Evolutionary conservation across 768 basidiomycete genomes (phyloP), one percentile per base, ranked within the genome.

Genomic region (Mycena belliarum): DNA sequence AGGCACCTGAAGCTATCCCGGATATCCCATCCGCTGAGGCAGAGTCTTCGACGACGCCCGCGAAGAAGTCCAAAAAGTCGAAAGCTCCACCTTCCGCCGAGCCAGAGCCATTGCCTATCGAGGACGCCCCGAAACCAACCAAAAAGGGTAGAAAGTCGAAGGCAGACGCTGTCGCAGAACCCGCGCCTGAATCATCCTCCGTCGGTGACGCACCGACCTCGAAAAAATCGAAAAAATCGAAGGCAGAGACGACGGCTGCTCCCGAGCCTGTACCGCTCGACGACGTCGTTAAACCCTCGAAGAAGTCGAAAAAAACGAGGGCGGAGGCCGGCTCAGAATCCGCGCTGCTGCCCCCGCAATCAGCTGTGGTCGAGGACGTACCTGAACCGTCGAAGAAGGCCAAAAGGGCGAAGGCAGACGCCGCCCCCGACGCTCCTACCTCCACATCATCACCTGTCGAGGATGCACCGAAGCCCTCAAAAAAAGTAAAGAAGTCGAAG

Each of bases 331-430:
- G 24, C 5, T 24, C 51, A 9, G 10, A 18, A 32, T 18, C 40
- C 49, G 25, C 38, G n/a, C n/a, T n/a, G n/a, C n/a, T n/a, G n/a
- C n/a, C n/a, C 49, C 7, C 24, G 20, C 2, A 35, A 41, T 14
- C 29, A 14, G 14, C 29, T 6, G 26, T 49, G 48, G 11, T 38
- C 37, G 32, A 33, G n/a, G 28, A 43, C 37, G n/a, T n/a, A n/a
- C n/a, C 53, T 8, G 54, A 28, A 37, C 40, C 52, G 26, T 40
- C 44, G 32, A 47, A 54, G 29, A 52, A 55, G 18, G 23, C 64
- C 18, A 71, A 69, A 65, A 68, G 50, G 25, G n/a, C 65, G 14
- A 74, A 71, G 53, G 59, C 54, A 15, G 65, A 68, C 47, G 63
- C 62, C 29, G 29, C 29, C 29, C 29, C 29, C 29, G 29, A 6